These are phyloP conservation scores for Cadophora malorum DNA, from an alignment of 2,329 filamentous ascomycete species.

Conservation along the genomic window DNA sequence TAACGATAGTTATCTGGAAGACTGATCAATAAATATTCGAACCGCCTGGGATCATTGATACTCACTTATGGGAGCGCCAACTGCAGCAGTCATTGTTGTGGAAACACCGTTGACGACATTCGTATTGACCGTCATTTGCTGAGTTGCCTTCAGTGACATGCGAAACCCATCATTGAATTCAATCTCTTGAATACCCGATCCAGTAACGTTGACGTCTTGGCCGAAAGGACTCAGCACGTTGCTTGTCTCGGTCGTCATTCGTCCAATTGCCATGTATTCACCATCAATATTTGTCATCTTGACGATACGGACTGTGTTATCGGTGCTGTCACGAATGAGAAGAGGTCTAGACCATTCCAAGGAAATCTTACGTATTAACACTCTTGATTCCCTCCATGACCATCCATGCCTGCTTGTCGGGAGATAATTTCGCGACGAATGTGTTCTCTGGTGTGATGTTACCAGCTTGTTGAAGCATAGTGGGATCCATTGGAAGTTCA, in stretches of 20 bases:
- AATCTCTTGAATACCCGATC: slow-evolving; percentile 32
- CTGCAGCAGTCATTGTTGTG: slow-evolving; percentile 18
- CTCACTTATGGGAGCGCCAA: slow-evolving; percentile 29
- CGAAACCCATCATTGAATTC: slow-evolving; percentile 33
- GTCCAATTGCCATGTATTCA: slow-evolving; percentile 31
- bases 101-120: slow-evolving; percentile 29
- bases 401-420: slow-evolving; percentile 33
- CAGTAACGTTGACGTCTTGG: slow-evolving; percentile 28
- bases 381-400: slow-evolving; percentile 32
- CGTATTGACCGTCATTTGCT: slow-evolving; percentile 30
- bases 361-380: slow-evolving; percentile 31
- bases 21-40: background rate
- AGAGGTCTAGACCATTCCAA: background rate
- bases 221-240: slow-evolving; percentile 30
- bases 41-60: background rate
- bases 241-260: slow-evolving; percentile 29
- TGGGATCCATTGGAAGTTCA: slow-evolving; percentile 28
- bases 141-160: slow-evolving; percentile 27
- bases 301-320: slow-evolving; percentile 29
- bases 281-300: slow-evolving; percentile 31
- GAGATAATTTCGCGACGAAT: slow-evolving; percentile 31
- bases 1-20: slow-evolving; percentile 32
- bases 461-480: slow-evolving; percentile 25
- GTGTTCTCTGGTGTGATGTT: slow-evolving; percentile 30
- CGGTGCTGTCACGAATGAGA: slow-evolving; percentile 20